Evolutionary conservation across 257 asterid genomes (phyloP).

Genomic region (Knoxia roxburghii): DNA sequence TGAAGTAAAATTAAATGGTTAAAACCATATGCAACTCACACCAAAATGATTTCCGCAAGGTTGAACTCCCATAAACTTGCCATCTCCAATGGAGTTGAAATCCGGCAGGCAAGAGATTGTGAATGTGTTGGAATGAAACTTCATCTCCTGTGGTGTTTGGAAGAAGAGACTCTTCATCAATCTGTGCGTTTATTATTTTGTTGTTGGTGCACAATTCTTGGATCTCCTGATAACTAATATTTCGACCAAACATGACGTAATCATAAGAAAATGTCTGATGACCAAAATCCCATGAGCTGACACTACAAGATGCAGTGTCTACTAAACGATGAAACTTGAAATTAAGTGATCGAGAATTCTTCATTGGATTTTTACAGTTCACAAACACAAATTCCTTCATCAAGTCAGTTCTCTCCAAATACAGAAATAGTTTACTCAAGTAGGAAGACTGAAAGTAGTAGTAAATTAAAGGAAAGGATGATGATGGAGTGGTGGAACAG

Average conservation of each 20-base stretch:
- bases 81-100: background rate
- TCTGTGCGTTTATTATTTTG: background rate
- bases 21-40: background rate
- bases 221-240: background rate
- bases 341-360: background rate
- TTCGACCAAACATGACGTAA: background rate
- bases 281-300: background rate
- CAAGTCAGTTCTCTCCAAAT: background rate
- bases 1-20: too few species aligned
- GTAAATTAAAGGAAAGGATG: too few species aligned
- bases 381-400: background rate
- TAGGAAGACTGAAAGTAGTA: background rate
- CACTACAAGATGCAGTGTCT: background rate
- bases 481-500: background rate
- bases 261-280: background rate
- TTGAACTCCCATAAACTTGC: background rate
- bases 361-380: background rate
- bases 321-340: background rate
- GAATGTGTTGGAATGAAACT: background rate
- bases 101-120: background rate
- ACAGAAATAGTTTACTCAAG: too few species aligned
- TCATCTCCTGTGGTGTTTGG: background rate
- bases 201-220: background rate
- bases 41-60: background rate
- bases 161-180: background rate